These are phyloP conservation scores for Aureobasidium sp. DNA, from an alignment of 2,329 filamentous ascomycete species.

Conservation along the genomic window DNA sequence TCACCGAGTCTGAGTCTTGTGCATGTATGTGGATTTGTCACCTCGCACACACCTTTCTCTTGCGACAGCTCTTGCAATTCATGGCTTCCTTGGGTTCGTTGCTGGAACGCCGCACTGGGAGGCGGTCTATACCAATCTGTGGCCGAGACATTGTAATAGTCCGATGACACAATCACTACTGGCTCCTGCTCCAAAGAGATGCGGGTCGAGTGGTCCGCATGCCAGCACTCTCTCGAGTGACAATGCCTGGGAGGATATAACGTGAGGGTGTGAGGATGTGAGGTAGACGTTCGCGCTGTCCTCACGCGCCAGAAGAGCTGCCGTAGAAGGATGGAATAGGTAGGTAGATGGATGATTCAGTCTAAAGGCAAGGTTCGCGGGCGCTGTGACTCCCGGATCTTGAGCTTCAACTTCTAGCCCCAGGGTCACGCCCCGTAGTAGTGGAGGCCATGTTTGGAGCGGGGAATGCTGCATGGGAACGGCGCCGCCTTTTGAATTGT, in stretches of 20 bases:
- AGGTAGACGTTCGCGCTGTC: background rate
- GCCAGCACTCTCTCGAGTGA: slow-evolving; percentile 7
- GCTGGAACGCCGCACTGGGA: slow-evolving; percentile 62
- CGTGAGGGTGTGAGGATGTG: background rate
- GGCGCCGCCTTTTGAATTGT: background rate
- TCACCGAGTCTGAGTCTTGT: slow-evolving; percentile 16
- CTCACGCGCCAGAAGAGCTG: background rate
- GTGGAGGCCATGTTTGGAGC: slow-evolving; percentile 4
- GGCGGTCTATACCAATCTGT: slow-evolving; percentile 72
- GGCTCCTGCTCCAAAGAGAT: slow-evolving; percentile 12
- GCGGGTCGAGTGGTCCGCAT: background rate
- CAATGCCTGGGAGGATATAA: background rate
- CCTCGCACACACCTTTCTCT: slow-evolving; percentile 65
- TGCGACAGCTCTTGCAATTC: slow-evolving; percentile 93
- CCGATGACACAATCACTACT: slow-evolving; percentile 10
- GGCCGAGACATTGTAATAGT: slow-evolving; percentile 57
- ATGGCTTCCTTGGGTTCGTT: slow-evolving; percentile 80
- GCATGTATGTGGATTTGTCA: background rate
- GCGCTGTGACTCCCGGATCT: slow-evolving; percentile 10
- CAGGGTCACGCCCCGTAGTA: slow-evolving; percentile 13
- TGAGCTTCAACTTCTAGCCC: slow-evolving; percentile 13
- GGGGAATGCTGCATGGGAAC: slow-evolving; percentile 9
- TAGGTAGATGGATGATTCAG: background rate
- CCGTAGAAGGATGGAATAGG: background rate
- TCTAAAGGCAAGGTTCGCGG: background rate